These are phyloP conservation scores for Colletotrichum abscissum DNA, from an alignment of 2,329 filamentous ascomycete genomes.

Conservation along the genomic window DNA sequence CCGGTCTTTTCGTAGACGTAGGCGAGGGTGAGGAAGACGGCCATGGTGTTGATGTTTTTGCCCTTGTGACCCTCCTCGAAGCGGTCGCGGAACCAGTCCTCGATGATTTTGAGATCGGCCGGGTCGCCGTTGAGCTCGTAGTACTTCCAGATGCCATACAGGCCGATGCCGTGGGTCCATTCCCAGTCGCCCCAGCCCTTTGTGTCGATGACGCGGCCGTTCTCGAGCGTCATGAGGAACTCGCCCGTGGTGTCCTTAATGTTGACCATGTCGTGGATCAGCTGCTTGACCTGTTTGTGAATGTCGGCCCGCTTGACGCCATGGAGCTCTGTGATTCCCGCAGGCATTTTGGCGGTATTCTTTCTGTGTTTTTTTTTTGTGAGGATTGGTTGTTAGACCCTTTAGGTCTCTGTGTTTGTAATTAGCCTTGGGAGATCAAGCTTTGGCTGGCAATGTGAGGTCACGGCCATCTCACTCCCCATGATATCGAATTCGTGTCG, in stretches of 20 bases:
- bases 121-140: constrained; percentile 76
- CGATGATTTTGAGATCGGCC: constrained; percentile 72
- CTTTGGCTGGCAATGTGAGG: background rate
- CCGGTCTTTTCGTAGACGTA: constrained; percentile 81
- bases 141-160: constrained; percentile 87
- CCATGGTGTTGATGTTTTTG: constrained; percentile 90
- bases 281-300: constrained; percentile 68
- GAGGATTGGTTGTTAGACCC: background rate
- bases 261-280: constrained; percentile 81
- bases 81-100: constrained; percentile 78
- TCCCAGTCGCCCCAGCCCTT: constrained; percentile 89
- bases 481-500: background rate
- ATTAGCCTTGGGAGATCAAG: background rate
- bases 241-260: constrained; percentile 81
- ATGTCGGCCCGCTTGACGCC: constrained; percentile 60
- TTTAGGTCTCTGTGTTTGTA: background rate
- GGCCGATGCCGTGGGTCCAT: constrained; percentile 83
- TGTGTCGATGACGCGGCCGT: constrained; percentile 83
- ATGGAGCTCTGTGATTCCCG: constrained; percentile 47
- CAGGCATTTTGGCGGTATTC: constrained; percentile 46
- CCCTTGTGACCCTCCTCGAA: constrained; percentile 79
- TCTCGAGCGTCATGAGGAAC: constrained; percentile 76
- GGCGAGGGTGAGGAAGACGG: constrained; percentile 79
- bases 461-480: too few species aligned
- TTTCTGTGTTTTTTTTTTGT: background rate